These are phyloP conservation scores for Lolium rigidum DNA, from an alignment of 176 grass and related monocot species.

Conservation along the genomic window DNA sequence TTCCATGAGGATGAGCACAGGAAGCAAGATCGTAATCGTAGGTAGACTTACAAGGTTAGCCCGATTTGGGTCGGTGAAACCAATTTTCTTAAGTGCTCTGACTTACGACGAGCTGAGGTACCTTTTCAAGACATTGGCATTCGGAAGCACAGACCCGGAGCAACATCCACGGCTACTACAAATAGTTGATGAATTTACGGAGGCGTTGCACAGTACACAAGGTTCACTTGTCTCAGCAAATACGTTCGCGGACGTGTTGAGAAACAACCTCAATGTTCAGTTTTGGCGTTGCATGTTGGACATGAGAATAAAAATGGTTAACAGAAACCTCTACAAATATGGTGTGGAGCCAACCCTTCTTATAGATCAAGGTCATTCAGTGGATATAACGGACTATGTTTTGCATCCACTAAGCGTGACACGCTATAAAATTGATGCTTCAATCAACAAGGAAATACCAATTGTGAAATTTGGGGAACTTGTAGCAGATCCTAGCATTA, in stretches of 20 bases:
- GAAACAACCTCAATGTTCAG: neutral
- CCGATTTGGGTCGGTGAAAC: neutral
- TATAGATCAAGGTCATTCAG: neutral
- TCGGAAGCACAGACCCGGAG: neutral
- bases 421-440: too few species aligned
- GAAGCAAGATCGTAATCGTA: neutral
- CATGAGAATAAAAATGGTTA: neutral
- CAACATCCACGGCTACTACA: neutral
- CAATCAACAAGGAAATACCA: too few species aligned
- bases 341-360: neutral
- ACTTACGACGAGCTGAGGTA: neutral
- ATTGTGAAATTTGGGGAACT: too few species aligned
- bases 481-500: too few species aligned
- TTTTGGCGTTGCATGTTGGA: neutral
- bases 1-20: neutral
- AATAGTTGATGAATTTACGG: neutral
- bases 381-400: neutral
- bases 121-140: neutral
- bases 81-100: neutral
- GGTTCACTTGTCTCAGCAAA: neutral
- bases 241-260: neutral
- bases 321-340: neutral
- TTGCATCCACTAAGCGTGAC: too few species aligned
- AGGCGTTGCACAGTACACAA: neutral
- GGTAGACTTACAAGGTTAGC: neutral